phyloP scores from a whole-genome alignment of 805 yeast species.

The Blastobotrys americana region DNA sequence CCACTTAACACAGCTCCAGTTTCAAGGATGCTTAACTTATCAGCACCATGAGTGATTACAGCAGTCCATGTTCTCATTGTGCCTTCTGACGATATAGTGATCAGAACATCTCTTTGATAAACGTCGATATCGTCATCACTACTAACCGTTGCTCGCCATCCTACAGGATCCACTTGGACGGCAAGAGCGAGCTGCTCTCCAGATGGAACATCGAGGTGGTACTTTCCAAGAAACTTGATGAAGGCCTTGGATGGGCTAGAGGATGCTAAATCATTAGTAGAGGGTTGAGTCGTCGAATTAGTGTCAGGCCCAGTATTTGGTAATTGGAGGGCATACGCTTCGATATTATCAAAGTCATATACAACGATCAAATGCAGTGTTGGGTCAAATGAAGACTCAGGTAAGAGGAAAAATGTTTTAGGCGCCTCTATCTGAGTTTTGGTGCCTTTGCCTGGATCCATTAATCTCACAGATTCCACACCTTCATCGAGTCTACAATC shows the following conservation, averaged over 20 bases:
- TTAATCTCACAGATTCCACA: neutral
- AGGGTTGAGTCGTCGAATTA: neutral
- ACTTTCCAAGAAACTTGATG: constrained; percentile 14
- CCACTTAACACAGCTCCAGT: constrained; percentile 49
- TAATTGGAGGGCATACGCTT: neutral
- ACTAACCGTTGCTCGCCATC: constrained; percentile 36
- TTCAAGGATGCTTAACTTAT: constrained; percentile 46
- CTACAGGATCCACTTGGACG: constrained; percentile 63
- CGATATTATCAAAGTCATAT: neutral
- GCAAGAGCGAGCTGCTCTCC: constrained; percentile 38
- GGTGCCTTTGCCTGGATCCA: neutral
- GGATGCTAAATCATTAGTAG: too few species aligned
- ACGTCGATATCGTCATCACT: constrained; percentile 24
- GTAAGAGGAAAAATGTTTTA: neutral
- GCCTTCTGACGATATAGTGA: constrained; percentile 52
- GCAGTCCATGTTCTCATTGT: constrained; percentile 43
- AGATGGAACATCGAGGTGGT: constrained; percentile 17
- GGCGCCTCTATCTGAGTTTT: neutral
- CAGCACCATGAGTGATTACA: constrained; percentile 18
- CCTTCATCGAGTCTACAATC: constrained; percentile 37
- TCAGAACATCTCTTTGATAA: constrained; percentile 42
- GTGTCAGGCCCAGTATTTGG: neutral
- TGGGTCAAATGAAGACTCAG: neutral
- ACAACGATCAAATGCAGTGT: neutral
- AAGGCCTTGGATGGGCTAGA: too few species aligned